phyloP scores from a whole-genome alignment of 768 basidiomycete species.

The Rhizopogon salebrosus region DNA sequence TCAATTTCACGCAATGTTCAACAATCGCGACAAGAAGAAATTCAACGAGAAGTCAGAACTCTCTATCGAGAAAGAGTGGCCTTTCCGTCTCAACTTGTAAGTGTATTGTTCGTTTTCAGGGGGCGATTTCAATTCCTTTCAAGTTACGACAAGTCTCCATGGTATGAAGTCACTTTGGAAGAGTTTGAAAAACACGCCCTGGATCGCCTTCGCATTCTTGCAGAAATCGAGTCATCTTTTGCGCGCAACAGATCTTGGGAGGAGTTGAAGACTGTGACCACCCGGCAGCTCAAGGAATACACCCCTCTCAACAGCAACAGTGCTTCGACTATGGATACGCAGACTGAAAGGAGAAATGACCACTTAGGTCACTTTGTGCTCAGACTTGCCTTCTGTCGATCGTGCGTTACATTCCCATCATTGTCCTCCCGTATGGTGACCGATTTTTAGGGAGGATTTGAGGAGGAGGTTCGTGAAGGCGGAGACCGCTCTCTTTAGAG shows the following conservation, averaged over 20 bases:
- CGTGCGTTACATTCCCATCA: conserved; percentile 51
- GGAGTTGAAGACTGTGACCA: conserved; percentile 64
- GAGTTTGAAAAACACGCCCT: conserved; percentile 93
- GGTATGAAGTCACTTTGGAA: conserved; percentile 87
- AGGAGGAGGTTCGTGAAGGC: conserved; percentile 85
- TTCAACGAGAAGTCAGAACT: conserved; percentile 1
- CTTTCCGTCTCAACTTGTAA: conserved; percentile 77
- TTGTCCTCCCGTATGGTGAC: neutral
- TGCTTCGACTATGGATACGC: conserved; percentile 40
- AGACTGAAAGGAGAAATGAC: conserved; percentile 73
- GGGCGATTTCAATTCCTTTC: conserved; percentile 6
- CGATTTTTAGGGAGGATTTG: conserved; percentile 71
- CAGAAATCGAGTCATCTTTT: conserved; percentile 86
- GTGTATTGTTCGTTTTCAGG: conserved; percentile 15
- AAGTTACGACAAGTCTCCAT: conserved; percentile 85
- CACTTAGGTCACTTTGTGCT: conserved; percentile 92
- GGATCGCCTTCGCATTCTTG: conserved; percentile 79
- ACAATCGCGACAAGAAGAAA: conserved; percentile 8
- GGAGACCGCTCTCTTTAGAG: conserved; percentile 77
- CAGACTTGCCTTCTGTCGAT: conserved; percentile 90
- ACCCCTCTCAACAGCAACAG: conserved; percentile 62
- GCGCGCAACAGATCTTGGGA: conserved; percentile 80
- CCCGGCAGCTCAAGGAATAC: conserved; percentile 65
- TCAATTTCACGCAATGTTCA: conserved; percentile 15
- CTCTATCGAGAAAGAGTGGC: conserved; percentile 34